These are phyloP conservation scores for Marasmius oreades DNA, from an alignment of 1,284 basidiomycete genomes.

Conservation along the genomic window DNA sequence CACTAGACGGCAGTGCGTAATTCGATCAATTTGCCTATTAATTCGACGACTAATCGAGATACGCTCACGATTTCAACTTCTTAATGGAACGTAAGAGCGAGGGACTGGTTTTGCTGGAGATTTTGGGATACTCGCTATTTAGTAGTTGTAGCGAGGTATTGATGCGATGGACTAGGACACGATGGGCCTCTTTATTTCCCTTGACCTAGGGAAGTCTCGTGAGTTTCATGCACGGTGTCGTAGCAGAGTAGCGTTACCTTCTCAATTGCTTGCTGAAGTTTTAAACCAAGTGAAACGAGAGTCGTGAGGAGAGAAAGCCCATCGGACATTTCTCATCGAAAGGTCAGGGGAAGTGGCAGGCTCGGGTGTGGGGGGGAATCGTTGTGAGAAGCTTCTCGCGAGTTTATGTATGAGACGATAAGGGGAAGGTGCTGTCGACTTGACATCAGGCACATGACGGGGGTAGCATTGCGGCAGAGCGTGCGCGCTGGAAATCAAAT, in stretches of 20 bases:
- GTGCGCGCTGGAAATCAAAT: background rate
- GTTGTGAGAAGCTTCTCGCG: background rate
- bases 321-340: constrained; percentile 3
- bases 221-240: background rate
- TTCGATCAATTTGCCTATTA: background rate
- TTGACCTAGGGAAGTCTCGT: constrained; percentile 6
- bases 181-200: constrained; percentile 11
- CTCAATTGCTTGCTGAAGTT: constrained; percentile 8
- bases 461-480: background rate
- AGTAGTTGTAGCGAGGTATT: constrained; percentile 9
- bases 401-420: background rate
- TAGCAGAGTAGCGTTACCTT: too few relatives aligned
- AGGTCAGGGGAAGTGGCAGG: background rate
- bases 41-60: background rate
- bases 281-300: constrained; percentile 10
- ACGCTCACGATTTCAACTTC: constrained; percentile 10
- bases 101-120: constrained; percentile 1
- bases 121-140: constrained; percentile 7
- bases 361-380: background rate
- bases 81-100: constrained; percentile 1
- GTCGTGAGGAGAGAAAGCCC: constrained; percentile 9
- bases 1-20: background rate
- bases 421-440: background rate
- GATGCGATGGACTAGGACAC: constrained; percentile 11
- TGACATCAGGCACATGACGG: constrained; percentile 1